Evolutionary conservation across 208 protist genomes (phyloP).

Genomic region (Trypanosomatidae sp.): DNA sequence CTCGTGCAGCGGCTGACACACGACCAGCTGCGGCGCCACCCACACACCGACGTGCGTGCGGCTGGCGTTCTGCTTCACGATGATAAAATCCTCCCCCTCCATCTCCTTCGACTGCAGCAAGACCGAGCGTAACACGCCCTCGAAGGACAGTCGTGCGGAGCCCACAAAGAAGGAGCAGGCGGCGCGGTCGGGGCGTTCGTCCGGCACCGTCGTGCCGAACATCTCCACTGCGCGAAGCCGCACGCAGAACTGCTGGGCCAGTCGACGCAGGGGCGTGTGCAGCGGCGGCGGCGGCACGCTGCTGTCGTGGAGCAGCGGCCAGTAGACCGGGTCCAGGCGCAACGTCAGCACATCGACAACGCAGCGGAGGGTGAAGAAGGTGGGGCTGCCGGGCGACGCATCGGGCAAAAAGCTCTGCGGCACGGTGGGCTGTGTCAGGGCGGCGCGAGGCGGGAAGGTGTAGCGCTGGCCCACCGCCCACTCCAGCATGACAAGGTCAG

Average conservation of each 20-base stretch:
- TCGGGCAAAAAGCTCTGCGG: constrained; percentile 9
- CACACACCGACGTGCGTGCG: constrained; percentile 35
- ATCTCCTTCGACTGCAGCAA: constrained; percentile 44
- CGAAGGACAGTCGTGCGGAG: constrained; percentile 36
- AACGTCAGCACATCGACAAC: no score
- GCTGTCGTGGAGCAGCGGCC: constrained; percentile 22
- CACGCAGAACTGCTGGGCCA: constrained; percentile 10
- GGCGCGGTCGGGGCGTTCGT: constrained; percentile 24
- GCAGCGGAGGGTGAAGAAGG: no score
- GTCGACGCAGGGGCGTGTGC: constrained; percentile 15
- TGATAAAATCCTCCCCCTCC: constrained; percentile 37
- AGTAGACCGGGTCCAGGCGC: constrained; percentile 21
- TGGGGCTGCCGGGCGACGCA: no score
- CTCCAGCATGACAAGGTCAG: constrained; percentile 19
- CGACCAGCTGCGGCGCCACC: constrained; percentile 39
- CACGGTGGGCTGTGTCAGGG: constrained; percentile 4
- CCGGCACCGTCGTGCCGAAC: constrained; percentile 22
- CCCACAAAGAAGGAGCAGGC: constrained; percentile 47
- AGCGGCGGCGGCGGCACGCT: constrained; percentile 13
- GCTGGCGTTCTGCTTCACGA: constrained; percentile 52
- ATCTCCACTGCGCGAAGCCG: constrained; percentile 12
- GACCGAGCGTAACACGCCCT: constrained; percentile 45
- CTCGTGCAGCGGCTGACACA: constrained; percentile 59
- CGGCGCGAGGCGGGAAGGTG: not conserved
- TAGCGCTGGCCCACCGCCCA: constrained; percentile 24